phyloP scores from a whole-genome alignment of 2,329 filamentous ascomycete species.

The Fusarium sp. region DNA sequence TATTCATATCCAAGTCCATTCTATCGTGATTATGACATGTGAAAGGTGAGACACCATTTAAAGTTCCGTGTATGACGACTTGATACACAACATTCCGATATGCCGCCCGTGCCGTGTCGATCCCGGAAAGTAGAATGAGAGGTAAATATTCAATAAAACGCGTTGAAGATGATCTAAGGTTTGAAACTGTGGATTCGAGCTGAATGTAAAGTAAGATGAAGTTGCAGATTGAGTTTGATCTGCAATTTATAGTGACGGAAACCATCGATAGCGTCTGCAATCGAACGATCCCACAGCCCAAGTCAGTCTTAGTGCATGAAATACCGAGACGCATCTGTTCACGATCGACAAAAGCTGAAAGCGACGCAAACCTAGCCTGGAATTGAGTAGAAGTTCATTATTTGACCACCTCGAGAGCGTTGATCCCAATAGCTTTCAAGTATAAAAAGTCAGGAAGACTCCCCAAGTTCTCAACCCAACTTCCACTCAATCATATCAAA shows the following conservation, averaged over 20 bases:
- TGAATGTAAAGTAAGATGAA: rapidly evolving
- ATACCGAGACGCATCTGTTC: neutral
- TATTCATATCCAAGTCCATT: neutral
- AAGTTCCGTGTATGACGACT: neutral
- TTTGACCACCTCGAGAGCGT: no score
- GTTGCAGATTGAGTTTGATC: neutral
- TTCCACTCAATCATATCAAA: neutral
- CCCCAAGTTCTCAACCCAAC: neutral
- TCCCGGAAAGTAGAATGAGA: neutral
- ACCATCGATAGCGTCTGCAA: neutral
- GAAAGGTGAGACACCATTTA: neutral
- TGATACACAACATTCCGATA: neutral
- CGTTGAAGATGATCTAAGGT: rapidly evolving
- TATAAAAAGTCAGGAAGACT: neutral
- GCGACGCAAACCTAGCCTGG: no score
- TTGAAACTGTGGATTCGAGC: neutral
- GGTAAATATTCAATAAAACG: neutral
- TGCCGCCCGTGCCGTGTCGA: neutral
- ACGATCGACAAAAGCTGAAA: neutral
- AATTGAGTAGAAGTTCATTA: rapidly evolving
- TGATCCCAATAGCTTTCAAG: neutral
- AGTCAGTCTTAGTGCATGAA: neutral
- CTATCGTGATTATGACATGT: neutral
- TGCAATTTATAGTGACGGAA: neutral
- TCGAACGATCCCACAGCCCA: no score